These are phyloP conservation scores for Chytriomyces confervae DNA, from an alignment of 192 early-diverging fungal species.

Conservation along the genomic window DNA sequence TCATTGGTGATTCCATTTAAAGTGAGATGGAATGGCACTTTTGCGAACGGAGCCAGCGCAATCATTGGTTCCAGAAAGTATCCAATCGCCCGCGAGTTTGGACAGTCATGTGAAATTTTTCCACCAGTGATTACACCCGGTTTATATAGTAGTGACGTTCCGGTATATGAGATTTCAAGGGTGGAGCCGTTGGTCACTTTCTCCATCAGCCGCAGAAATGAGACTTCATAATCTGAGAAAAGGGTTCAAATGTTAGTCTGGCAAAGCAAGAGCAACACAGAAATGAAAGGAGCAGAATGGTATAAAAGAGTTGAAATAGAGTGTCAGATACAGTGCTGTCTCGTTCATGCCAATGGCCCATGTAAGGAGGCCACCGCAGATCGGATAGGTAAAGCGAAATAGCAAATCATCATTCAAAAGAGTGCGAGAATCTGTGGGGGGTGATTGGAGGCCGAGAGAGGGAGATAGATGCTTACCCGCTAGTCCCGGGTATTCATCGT, in stretches of 20 bases:
- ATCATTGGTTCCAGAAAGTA: conserved; percentile 94
- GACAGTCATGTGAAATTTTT: conserved; percentile 85
- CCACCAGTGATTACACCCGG: conserved; percentile 93
- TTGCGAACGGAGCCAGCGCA: conserved; percentile 91
- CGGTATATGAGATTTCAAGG: conserved; percentile 94
- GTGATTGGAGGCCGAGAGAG: neutral
- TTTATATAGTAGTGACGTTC: conserved; percentile 81
- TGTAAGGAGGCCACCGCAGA: conserved; percentile 6
- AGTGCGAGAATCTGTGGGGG: neutral
- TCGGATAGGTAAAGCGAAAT: conserved; percentile 33
- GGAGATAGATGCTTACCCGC: conserved; percentile 56
- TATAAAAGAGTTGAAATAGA: neutral
- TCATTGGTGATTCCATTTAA: conserved; percentile 93
- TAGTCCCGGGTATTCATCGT: conserved; percentile 79
- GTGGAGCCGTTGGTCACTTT: conserved; percentile 90
- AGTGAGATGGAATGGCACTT: conserved; percentile 80
- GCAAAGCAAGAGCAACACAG: neutral
- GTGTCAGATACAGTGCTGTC: conserved; percentile 23
- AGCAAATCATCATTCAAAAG: conserved; percentile 18
- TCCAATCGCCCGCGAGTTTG: conserved; percentile 79
- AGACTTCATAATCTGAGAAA: conserved; percentile 84
- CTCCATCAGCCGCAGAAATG: conserved; percentile 89
- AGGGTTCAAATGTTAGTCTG: neutral
- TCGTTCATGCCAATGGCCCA: conserved; percentile 5
- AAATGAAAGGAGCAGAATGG: neutral